Evolutionary conservation across 345 rosid genomes (phyloP).

Genomic region (Diplotaxis tenuifolia): DNA sequence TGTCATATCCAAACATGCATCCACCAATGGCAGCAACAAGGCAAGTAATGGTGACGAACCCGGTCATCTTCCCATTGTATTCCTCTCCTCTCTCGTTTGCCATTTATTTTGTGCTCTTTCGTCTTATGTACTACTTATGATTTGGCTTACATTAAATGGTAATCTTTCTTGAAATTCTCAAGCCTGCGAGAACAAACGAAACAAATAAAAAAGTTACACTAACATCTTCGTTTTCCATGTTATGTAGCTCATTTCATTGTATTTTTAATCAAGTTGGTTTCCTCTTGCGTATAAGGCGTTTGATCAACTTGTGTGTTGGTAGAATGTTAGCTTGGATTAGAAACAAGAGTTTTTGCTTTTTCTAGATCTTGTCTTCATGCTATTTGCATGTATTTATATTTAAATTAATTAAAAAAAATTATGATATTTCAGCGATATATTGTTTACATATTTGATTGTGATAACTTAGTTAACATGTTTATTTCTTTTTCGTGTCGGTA

Average conservation of each 20-base stretch:
- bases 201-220: not conserved
- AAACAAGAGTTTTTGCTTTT: not conserved
- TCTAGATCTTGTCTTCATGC: not conserved
- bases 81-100: constrained; percentile 62
- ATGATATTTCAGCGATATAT: too few relatives aligned
- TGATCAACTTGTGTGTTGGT: not conserved
- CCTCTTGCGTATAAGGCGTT: not conserved
- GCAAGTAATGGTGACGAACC: constrained; percentile 56
- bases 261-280: constrained; percentile 5
- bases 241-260: not conserved
- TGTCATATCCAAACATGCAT: constrained; percentile 73
- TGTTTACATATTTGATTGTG: too few relatives aligned
- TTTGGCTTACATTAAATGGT: not conserved
- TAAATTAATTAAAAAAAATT: too few relatives aligned
- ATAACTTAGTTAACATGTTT: too few relatives aligned
- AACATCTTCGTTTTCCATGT: constrained; percentile 10
- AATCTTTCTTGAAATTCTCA: not conserved
- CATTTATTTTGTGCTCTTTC: not conserved
- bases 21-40: constrained; percentile 77
- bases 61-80: constrained; percentile 67
- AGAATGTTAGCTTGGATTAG: not conserved
- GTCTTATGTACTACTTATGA: constrained; percentile 4
- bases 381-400: not conserved
- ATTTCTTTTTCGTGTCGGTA: too few relatives aligned
- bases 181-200: not conserved